These are phyloP conservation scores for Oryza punctata DNA, from an alignment of 176 grass and related monocot genomes.

Conservation along the genomic window DNA sequence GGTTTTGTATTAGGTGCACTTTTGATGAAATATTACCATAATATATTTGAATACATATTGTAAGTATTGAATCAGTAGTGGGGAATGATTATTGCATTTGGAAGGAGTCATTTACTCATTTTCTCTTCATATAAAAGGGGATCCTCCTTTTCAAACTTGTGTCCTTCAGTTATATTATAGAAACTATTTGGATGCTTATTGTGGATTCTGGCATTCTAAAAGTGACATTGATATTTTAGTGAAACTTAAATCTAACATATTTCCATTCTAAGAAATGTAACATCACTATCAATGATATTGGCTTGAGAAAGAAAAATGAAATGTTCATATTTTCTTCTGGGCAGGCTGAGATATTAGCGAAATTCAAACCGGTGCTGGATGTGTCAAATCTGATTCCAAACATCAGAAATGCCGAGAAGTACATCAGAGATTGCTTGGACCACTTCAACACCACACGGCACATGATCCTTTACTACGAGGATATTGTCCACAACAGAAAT, in stretches of 20 bases:
- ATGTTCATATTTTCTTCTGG: conserved; percentile 21
- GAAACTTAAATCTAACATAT: neutral
- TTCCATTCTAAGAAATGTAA: neutral
- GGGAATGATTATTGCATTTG: neutral
- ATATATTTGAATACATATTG: neutral
- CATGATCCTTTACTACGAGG: conserved; percentile 86
- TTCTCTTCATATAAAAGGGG: neutral
- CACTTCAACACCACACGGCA: conserved; percentile 59
- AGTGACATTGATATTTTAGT: neutral
- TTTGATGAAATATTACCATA: neutral
- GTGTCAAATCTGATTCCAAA: conserved; percentile 56
- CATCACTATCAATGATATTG: neutral
- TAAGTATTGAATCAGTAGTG: neutral
- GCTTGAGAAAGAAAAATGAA: neutral
- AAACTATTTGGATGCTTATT: too few relatives aligned
- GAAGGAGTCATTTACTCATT: neutral
- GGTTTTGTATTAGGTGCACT: neutral
- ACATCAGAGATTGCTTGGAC: conserved; percentile 66
- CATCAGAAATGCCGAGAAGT: conserved; percentile 58
- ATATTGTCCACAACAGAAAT: conserved; percentile 64
- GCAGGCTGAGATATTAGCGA: conserved; percentile 86
- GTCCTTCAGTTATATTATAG: neutral
- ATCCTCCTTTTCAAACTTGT: neutral
- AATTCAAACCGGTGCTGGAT: conserved; percentile 81
- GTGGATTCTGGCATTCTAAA: too few relatives aligned